Evolutionary conservation across 208 protist species (phyloP).

Genomic region (Leishmania gerbilli): DNA sequence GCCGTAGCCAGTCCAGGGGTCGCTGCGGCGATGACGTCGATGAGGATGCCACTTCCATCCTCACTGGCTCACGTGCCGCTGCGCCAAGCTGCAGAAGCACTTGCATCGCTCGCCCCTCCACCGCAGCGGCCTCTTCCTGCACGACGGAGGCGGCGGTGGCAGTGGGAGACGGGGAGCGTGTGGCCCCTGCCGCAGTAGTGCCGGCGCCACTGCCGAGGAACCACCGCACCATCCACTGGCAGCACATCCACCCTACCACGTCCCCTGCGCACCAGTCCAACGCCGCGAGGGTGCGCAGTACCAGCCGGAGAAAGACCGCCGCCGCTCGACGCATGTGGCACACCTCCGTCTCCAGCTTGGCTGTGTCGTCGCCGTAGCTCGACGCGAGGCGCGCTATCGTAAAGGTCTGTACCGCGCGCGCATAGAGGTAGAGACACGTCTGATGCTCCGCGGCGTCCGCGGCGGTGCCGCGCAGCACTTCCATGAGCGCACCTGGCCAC

Average conservation of each 20-base stretch:
- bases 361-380: neutral
- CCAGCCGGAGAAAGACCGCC: slow-evolving; percentile 13
- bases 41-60: neutral
- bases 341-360: slow-evolving; percentile 9
- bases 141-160: too few relatives aligned
- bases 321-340: slow-evolving; percentile 18
- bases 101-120: slow-evolving; percentile 29
- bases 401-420: slow-evolving; percentile 16
- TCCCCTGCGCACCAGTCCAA: slow-evolving; percentile 31
- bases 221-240: slow-evolving; percentile 21
- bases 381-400: slow-evolving; percentile 14
- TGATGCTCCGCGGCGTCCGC: slow-evolving; percentile 13
- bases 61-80: neutral
- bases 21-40: neutral
- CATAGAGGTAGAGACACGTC: slow-evolving; percentile 16
- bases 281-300: slow-evolving; percentile 18
- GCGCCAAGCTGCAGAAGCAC: slow-evolving; percentile 26
- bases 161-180: neutral
- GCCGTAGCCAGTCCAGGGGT: slow-evolving; percentile 30
- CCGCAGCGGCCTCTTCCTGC: neutral
- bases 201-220: slow-evolving; percentile 21
- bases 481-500: slow-evolving; percentile 22
- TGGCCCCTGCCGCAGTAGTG: neutral
- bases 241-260: slow-evolving; percentile 12
- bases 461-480: slow-evolving; percentile 18